phyloP scores from a whole-genome alignment of 2,329 filamentous ascomycete species.

The Cordyceps militaris region DNA sequence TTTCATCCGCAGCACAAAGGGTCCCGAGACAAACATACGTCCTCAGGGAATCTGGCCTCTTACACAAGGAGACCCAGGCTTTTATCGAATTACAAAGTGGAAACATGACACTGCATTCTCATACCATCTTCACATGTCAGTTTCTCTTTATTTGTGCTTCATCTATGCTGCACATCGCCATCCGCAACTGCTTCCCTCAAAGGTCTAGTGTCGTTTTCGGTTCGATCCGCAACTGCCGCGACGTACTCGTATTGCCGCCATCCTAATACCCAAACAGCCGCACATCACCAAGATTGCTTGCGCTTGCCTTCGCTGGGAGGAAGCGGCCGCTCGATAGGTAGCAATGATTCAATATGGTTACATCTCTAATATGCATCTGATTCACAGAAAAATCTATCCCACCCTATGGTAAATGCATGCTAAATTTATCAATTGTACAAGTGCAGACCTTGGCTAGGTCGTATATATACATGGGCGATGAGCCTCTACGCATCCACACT shows the following conservation, averaged over 20 bases:
- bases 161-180: too few species aligned
- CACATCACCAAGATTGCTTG: too few species aligned
- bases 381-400: neutral
- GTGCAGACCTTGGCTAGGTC: neutral
- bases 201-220: slow-evolving; percentile 1
- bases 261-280: too few species aligned
- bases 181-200: neutral
- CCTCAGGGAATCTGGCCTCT: neutral
- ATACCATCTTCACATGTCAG: slow-evolving; percentile 11
- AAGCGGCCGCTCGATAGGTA: too few species aligned
- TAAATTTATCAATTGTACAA: neutral
- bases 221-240: neutral
- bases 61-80: neutral
- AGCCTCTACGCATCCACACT: neutral
- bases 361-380: neutral
- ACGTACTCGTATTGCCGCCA: slow-evolving; percentile 4
- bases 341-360: too few species aligned
- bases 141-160: neutral
- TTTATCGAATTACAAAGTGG: neutral
- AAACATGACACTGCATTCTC: slow-evolving; percentile 7
- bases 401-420: neutral
- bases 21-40: neutral
- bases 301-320: too few species aligned
- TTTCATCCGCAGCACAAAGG: too few species aligned
- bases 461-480: slow-evolving; percentile 7